Conservation (phyloP, 164 flowering plant species). For the Magnolia kwangsiensis region DNA sequence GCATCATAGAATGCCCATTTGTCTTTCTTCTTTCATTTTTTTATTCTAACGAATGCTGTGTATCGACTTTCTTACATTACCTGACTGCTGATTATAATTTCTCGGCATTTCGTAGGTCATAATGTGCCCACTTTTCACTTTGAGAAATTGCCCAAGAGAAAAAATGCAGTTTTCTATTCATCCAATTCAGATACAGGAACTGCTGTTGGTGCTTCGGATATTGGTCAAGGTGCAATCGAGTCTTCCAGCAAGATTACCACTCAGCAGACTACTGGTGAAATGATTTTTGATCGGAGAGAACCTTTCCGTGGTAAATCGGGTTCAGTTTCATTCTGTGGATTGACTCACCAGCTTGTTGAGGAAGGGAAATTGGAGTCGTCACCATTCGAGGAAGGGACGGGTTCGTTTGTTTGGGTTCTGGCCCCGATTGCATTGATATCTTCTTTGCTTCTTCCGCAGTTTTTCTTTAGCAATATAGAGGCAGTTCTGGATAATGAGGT, state of each 20-base stretch:
- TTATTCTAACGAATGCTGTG: background rate
- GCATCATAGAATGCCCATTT: background rate
- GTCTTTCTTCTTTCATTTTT: background rate
- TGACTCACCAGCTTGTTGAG: conserved; percentile 66
- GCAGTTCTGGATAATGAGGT: conserved; percentile 35
- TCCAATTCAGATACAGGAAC: conserved; percentile 4
- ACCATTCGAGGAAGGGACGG: conserved; percentile 55
- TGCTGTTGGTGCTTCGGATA: conserved; percentile 4
- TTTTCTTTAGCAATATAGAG: conserved; percentile 46
- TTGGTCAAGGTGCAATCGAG: background rate
- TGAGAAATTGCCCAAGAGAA: conserved; percentile 7
- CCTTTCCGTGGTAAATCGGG: conserved; percentile 77
- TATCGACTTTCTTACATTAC: background rate
- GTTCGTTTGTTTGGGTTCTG: conserved; percentile 63
- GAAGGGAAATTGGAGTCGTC: conserved; percentile 59
- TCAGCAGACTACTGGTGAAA: background rate
- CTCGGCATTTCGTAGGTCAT: background rate
- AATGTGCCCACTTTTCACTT: background rate
- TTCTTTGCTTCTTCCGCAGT: conserved; percentile 64
- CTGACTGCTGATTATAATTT: background rate
- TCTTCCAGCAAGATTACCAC: conserved; percentile 2
- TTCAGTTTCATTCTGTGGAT: conserved; percentile 68
- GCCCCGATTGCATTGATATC: conserved; percentile 68
- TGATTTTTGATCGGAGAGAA: conserved; percentile 23
- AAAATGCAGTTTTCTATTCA: background rate